Percentiles rank a stretch among this genome's conserved stretches.
Conservation (phyloP, 78 protist species). For the Diacronema lutheri region DNA sequence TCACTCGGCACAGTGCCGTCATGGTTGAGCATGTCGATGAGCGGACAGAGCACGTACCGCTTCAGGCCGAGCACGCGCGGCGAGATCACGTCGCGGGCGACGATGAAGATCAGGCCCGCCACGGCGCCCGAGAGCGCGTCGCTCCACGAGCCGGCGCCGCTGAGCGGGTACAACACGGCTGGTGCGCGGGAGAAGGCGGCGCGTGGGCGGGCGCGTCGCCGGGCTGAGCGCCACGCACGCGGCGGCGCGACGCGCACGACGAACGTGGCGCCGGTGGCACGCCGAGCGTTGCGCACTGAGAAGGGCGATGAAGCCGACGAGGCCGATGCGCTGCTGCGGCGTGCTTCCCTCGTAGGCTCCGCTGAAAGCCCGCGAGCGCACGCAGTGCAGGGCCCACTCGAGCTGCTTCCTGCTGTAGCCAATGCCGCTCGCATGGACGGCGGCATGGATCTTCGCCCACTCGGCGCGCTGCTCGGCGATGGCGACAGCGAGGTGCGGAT, state of each 20-base stretch:
- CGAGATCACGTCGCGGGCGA: neutral
- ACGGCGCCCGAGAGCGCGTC: neutral
- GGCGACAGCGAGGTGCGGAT: neutral
- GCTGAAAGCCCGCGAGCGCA: conserved; percentile 4
- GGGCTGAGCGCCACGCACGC: too few relatives aligned
- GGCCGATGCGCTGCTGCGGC: neutral
- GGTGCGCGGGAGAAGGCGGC: too few relatives aligned
- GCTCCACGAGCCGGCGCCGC: neutral
- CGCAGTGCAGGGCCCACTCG: neutral
- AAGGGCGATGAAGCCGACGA: neutral
- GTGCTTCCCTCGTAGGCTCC: neutral
- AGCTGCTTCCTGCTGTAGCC: neutral
- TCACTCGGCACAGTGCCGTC: too few relatives aligned
- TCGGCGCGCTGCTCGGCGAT: neutral
- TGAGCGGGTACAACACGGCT: neutral
- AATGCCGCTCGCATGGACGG: neutral
- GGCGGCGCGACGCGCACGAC: too few relatives aligned
- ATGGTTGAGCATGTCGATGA: neutral
- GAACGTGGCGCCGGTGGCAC: too few relatives aligned
- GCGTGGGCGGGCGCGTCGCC: too few relatives aligned
- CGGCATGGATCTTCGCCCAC: neutral
- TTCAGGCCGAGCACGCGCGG: neutral
- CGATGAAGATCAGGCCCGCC: neutral
- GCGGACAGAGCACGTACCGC: neutral
- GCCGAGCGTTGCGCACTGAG: too few relatives aligned